Base-by-base conservation (phyloP, 2,329 filamentous ascomycete species). In the Penicillium sp. region DNA sequence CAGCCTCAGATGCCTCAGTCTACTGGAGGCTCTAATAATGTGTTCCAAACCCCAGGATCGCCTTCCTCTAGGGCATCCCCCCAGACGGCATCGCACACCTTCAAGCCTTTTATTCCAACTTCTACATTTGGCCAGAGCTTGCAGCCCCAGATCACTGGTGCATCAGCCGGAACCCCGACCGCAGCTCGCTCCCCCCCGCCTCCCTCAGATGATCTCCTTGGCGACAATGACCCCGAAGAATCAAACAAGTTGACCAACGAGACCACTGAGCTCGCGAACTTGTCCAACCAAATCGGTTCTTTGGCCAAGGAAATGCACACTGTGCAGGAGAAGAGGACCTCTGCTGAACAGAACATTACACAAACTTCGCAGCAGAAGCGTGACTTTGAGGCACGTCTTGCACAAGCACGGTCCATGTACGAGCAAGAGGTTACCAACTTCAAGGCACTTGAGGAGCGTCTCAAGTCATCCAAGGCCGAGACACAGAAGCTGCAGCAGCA, bases 221-320 rank as follows among this genome's bases (percentile, higher is more conserved):
- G 90, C 17, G 93, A 97, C 67, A 89, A 88, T 63, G 93, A 97
- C 64, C 89, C 89, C 1, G 92, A 96, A 69, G 86, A 93, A 55
- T 93, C 88, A 76, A 94, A 89, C 74, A 95, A 90, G 73, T 80
- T 97, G 27, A 94, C 89, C 0, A 89, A 87, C 63, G 94, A 99
- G 71, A 94, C 93, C 2, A 89, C 90, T 0, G 94, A 99, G 73
- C 82, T 99, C 57, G 94, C 93, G 51, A 97, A 99, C 71, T 82
- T 99, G 66, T 97, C 93, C 0, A 97, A 96, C 73, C 94, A 97
- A 74, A 91, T 99, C 63, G 88, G 91, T 33, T 93, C 90, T 2
- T 78, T 99, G 55, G 89, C 93, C 0, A 95, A 89, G 70, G 92
- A 99, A 77, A 96, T 96, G 86, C 91, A 96, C 71, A 91, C 93